Conservation (phyloP, 2,329 filamentous ascomycete genomes). For the Iodosphaeria phyllophila region DNA sequence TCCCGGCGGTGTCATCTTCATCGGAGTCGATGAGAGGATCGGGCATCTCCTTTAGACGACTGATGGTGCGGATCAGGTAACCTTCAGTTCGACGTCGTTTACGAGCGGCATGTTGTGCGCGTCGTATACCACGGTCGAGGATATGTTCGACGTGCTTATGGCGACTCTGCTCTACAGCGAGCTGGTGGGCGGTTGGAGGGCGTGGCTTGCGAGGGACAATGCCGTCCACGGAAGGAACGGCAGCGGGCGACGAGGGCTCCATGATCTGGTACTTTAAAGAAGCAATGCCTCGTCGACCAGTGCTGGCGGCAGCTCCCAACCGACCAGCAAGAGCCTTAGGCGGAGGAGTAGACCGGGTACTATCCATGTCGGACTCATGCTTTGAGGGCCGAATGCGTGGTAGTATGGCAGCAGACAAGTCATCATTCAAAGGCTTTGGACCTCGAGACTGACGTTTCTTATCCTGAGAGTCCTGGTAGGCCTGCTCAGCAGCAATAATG, state of each 20-base stretch:
- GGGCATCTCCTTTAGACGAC: slow-evolving; percentile 35
- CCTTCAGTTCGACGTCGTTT: slow-evolving; percentile 45
- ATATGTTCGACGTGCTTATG: slow-evolving; percentile 69
- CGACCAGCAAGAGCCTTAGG: slow-evolving; percentile 21
- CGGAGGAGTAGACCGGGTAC: slow-evolving; percentile 31
- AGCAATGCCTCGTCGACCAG: slow-evolving; percentile 22
- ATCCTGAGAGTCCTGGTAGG: slow-evolving; percentile 38
- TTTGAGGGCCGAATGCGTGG: slow-evolving; percentile 44
- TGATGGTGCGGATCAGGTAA: slow-evolving; percentile 45
- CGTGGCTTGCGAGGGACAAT: slow-evolving; percentile 45
- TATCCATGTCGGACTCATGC: slow-evolving; percentile 36
- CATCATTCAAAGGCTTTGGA: slow-evolving; percentile 22
- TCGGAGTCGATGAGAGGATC: slow-evolving; percentile 45
- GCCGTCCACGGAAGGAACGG: slow-evolving; percentile 31
- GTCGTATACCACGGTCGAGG: slow-evolving; percentile 54
- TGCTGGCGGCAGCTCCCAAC: slow-evolving; percentile 16
- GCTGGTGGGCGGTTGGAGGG: slow-evolving; percentile 63
- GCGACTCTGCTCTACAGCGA: slow-evolving; percentile 63
- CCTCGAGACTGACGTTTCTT: slow-evolving; percentile 29
- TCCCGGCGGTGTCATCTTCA: slow-evolving; percentile 25
- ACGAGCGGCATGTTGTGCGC: slow-evolving; percentile 43
- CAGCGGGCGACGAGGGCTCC: slow-evolving; percentile 41
- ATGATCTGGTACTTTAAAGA: slow-evolving; percentile 39
- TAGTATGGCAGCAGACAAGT: slow-evolving; percentile 35
- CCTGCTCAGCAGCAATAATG: slow-evolving; percentile 60